A percentile compares a stretch with the other conserved stretches of the same genome.
Evolutionary conservation across 495 filamentous ascomycete genomes (phyloP).

Genomic region (Pseudomonodictys pantanalensis): DNA sequence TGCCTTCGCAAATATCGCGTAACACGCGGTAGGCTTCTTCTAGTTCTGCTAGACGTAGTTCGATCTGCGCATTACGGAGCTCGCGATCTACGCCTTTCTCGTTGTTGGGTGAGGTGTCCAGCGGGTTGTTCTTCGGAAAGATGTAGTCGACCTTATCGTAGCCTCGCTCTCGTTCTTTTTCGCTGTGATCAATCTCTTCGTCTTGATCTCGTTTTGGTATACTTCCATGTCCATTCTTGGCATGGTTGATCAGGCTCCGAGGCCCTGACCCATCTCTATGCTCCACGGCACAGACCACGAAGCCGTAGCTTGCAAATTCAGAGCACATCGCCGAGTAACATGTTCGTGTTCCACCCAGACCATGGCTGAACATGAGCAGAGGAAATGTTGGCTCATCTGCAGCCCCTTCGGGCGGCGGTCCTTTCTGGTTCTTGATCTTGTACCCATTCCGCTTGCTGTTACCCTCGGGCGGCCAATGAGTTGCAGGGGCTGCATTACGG

Average conservation of each 20-base stretch:
- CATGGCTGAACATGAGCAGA: conserved; percentile 48
- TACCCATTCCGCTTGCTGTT: conserved; percentile 28
- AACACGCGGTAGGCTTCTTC: conserved; percentile 45
- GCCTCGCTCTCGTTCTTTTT: conserved; percentile 30
- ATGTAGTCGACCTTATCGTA: conserved; percentile 46
- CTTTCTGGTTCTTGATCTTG: conserved; percentile 37
- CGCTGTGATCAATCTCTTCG: conserved; percentile 36
- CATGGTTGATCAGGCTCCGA: conserved; percentile 45
- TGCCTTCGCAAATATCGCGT: conserved; percentile 36
- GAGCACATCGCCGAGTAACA: conserved; percentile 47
- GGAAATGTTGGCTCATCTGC: conserved; percentile 42
- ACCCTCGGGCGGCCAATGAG: conserved; percentile 44
- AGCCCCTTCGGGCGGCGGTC: conserved; percentile 32
- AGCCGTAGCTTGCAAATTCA: conserved; percentile 48
- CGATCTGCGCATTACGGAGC: conserved; percentile 45
- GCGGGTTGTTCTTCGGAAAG: conserved; percentile 44
- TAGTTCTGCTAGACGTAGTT: conserved; percentile 45
- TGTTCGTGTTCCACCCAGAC: conserved; percentile 46
- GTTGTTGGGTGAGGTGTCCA: conserved; percentile 42
- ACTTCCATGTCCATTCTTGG: conserved; percentile 32
- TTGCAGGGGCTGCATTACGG: conserved; percentile 49
- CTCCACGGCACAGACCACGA: conserved; percentile 47
- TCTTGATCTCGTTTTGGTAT: conserved; percentile 31
- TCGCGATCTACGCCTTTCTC: conserved; percentile 45
- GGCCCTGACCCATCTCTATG: conserved; percentile 47